phyloP scores from a whole-genome alignment of 2,329 filamentous ascomycete species.

The Macrophomina tecta region DNA sequence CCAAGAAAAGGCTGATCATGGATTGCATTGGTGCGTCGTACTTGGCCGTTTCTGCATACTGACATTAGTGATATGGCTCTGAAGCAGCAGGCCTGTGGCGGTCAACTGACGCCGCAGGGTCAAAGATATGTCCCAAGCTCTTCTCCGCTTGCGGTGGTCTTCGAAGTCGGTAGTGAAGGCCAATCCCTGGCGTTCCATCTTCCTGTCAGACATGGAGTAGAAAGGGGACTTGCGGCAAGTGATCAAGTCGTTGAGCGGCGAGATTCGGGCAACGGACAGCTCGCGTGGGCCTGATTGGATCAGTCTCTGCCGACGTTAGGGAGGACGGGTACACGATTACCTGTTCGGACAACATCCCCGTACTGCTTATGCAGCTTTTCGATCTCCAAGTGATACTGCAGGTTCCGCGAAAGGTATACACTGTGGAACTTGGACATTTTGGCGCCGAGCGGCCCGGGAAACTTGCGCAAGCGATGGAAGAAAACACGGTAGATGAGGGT shows the following conservation, averaged over 20 bases:
- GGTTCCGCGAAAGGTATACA: conserved; percentile 31
- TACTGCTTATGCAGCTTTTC: conserved; percentile 10
- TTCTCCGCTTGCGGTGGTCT: conserved; percentile 40
- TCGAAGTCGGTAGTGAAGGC: conserved; percentile 36
- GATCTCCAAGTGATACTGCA: conserved; percentile 17
- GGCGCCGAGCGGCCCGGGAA: conserved; percentile 43
- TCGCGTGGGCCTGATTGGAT: conserved; percentile 10
- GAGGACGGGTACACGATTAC: not conserved
- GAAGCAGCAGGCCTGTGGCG: not conserved
- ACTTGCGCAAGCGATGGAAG: conserved; percentile 42
- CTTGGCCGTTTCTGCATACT: not conserved
- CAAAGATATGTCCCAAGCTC: conserved; percentile 43
- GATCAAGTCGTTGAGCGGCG: not conserved
- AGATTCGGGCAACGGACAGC: conserved; percentile 7
- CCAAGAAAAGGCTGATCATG: not conserved
- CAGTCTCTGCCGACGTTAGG: not conserved
- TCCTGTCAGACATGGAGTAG: conserved; percentile 29
- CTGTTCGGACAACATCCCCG: conserved; percentile 14
- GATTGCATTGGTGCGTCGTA: conserved; percentile 2
- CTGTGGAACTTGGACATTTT: conserved; percentile 41
- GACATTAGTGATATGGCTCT: too few species aligned
- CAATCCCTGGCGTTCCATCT: conserved; percentile 34
- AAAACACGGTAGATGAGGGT: conserved; percentile 38
- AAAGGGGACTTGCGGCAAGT: conserved; percentile 8
- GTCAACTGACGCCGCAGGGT: conserved; percentile 33